Conservation (phyloP, 108 stramenopile genomes). For the Hondaea fermentalgiana region DNA sequence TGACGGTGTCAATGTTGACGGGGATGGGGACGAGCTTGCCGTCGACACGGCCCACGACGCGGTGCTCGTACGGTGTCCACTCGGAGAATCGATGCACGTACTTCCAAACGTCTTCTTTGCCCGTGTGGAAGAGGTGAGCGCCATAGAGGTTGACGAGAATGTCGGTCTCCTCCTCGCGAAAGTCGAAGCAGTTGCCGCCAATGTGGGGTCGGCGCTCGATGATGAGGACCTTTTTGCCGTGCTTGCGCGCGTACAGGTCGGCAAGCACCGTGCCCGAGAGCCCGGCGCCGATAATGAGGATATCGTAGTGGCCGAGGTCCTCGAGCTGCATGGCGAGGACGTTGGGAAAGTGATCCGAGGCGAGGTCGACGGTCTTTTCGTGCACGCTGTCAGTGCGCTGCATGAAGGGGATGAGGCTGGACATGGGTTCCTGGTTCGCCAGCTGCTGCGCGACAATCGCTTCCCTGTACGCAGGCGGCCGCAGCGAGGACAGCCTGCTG, state of each 20-base stretch:
- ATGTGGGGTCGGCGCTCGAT: conserved; percentile 51
- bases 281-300: conserved; percentile 66
- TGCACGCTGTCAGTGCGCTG: too few species aligned
- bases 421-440: too few species aligned
- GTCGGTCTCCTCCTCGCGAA: conserved; percentile 38
- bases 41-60: conserved; percentile 48
- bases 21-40: conserved; percentile 64
- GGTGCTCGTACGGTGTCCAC: conserved; percentile 65
- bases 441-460: too few species aligned
- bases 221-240: conserved; percentile 49
- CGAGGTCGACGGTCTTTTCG: neutral
- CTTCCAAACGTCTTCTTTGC: conserved; percentile 58
- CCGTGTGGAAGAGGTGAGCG: conserved; percentile 49
- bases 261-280: conserved; percentile 64
- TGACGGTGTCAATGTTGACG: conserved; percentile 71
- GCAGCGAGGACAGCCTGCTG: too few species aligned
- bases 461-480: too few species aligned
- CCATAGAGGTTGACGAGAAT: conserved; percentile 6
- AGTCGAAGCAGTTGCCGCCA: conserved; percentile 71
- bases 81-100: conserved; percentile 53
- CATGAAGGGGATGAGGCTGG: too few species aligned
- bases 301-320: conserved; percentile 45
- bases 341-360: neutral
- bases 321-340: neutral
- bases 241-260: conserved; percentile 55